Base-by-base conservation (phyloP, 1,284 basidiomycete species). In the Cryptococcus sp. region DNA sequence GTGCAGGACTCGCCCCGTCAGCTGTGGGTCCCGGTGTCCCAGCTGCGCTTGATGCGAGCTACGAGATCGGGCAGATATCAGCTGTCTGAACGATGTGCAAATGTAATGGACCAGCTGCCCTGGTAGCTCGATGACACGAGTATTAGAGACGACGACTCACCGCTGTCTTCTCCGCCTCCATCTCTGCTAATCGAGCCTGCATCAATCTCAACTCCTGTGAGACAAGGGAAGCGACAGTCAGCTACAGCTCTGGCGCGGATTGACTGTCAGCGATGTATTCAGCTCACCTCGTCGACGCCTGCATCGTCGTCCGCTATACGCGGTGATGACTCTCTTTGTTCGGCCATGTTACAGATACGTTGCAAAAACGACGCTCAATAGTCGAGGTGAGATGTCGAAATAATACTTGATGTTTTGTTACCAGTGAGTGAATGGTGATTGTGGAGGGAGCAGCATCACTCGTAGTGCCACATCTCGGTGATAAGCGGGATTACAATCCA, bases 161-260 rank as follows among this genome's bases (percentile, higher is more conserved):
- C 52, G 86, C 84, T 68, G 90, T 88, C 60, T 90, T 89, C 57
- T 89, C 90, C 50, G 89, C 90, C 72, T 96, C 93, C 68, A 98
- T 85, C 78, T 96, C 73, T 47, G 88, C 90, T 23, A 93, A 88
- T 54, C 90, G 84, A 76, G 91, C 90, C 80, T 94, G 95, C 93
- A 96, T 96, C 67, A 79, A 77, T 60, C 79, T 77, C 47, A 84
- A 75, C 60, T 83, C 82, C 78, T 82, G 47, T 13, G 41, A 41
- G 3, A 5, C 51, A 43, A 30, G 13, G 2, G 15, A 22, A 17
- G 35, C 43, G 40, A 38, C 27, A 19, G 27, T 30, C n/a, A 47
- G 22, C 30, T 35, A 13, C 10, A 35, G 30, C 30, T 35, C 30
- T 45, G 5, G 42, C 42, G 7, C 42, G 15, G 5, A 13, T 20